phyloP scores from a whole-genome alignment of 2,329 filamentous ascomycete species.

The Alternaria brassicicola region DNA sequence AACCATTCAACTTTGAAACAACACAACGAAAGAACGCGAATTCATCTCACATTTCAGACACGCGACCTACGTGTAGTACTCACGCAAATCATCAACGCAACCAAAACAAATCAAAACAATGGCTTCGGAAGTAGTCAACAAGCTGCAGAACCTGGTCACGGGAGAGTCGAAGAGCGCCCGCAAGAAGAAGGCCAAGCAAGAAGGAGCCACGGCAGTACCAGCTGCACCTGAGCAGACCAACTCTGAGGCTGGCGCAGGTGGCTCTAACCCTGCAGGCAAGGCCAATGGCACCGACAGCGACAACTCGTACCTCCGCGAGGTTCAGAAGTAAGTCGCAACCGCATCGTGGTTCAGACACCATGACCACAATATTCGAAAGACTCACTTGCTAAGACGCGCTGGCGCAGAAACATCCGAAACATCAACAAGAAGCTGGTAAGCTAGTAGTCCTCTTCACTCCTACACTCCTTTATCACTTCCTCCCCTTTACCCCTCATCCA shows the following conservation, averaged over 20 bases:
- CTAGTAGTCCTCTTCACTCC: conserved; percentile 20
- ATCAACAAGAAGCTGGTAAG: conserved; percentile 92
- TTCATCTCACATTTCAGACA: conserved; percentile 10
- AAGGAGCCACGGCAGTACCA: conserved; percentile 51
- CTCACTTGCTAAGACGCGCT: conserved; percentile 22
- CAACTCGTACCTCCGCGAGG: conserved; percentile 81
- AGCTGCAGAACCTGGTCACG: conserved; percentile 67
- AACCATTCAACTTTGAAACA: conserved; percentile 18
- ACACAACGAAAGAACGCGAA: conserved; percentile 12
- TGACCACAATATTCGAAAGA: neutral
- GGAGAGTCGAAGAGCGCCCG: conserved; percentile 58
- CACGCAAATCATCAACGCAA: conserved; percentile 8
- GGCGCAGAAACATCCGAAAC: conserved; percentile 80
- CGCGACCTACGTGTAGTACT: conserved; percentile 25
- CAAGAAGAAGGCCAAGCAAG: conserved; percentile 59
- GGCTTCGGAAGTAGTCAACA: conserved; percentile 65
- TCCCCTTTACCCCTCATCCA: conserved; percentile 1
- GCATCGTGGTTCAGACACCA: conserved; percentile 3
- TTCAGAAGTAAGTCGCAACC: conserved; percentile 76
- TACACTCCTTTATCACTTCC: too few relatives aligned
- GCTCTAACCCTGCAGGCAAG: conserved; percentile 44
- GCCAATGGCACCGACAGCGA: conserved; percentile 70
- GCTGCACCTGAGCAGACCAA: conserved; percentile 48
- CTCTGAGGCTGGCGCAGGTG: conserved; percentile 38
- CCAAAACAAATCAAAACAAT: conserved; percentile 28